Evolutionary conservation across 2,329 filamentous ascomycete genomes (phyloP).

Genomic region (Epicoccum sorghinum): DNA sequence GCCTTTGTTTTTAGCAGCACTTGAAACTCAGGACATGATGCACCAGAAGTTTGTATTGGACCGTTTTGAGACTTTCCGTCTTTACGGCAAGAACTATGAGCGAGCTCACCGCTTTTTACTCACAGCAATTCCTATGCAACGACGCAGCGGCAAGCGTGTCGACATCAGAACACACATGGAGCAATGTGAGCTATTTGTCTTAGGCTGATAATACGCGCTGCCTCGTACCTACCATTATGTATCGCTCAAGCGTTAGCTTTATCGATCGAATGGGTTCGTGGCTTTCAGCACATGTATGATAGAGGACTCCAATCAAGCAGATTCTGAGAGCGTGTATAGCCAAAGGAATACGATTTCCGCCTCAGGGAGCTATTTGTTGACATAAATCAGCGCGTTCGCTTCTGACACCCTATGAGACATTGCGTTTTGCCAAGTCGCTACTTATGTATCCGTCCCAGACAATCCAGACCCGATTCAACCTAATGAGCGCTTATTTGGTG

Average conservation of each 20-base stretch:
- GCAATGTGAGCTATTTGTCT: slow-evolving; percentile 9
- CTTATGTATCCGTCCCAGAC: too few species aligned
- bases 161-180: slow-evolving; percentile 16
- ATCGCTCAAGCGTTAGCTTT: too few species aligned
- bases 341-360: too few species aligned
- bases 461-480: background rate
- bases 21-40: slow-evolving; percentile 44
- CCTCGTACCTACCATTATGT: too few species aligned
- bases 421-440: background rate
- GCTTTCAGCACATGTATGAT: too few species aligned
- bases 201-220: background rate
- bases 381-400: too few species aligned
- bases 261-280: too few species aligned
- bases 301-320: too few species aligned
- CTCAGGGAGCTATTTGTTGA: background rate
- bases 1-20: slow-evolving; percentile 46
- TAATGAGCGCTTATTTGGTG: slow-evolving; percentile 9
- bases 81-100: slow-evolving; percentile 43
- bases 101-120: slow-evolving; percentile 39
- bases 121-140: slow-evolving; percentile 27
- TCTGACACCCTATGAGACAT: background rate
- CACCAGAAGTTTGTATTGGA: slow-evolving; percentile 46
- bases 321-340: too few species aligned
- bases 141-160: slow-evolving; percentile 17
- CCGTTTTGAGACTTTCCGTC: slow-evolving; percentile 37